These are phyloP conservation scores for Lentinula edodes DNA, from an alignment of 768 basidiomycete species.

Conservation along the genomic window DNA sequence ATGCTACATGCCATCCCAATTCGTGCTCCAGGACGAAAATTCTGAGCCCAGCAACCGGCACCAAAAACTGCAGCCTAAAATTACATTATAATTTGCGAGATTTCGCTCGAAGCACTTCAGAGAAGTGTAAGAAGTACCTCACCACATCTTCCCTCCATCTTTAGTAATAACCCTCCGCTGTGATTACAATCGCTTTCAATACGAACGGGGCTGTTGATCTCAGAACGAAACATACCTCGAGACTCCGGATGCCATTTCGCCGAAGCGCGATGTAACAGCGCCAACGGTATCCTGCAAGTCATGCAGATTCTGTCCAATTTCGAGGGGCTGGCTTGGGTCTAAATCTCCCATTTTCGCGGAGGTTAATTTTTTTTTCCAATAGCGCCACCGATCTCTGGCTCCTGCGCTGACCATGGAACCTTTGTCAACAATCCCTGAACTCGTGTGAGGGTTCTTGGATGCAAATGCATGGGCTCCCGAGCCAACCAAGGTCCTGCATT, in stretches of 20 bases:
- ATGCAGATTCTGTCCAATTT: conserved; percentile 11
- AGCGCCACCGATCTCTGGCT: conserved; percentile 50
- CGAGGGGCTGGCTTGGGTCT: not conserved
- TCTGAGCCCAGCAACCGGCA: conserved; percentile 54
- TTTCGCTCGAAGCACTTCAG: not conserved
- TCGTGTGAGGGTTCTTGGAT: conserved; percentile 9
- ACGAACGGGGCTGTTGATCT: not conserved
- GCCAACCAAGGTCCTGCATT: conserved; percentile 51
- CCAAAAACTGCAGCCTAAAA: conserved; percentile 49
- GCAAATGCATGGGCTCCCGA: conserved; percentile 60
- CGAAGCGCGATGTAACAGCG: conserved; percentile 49
- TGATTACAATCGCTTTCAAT: not conserved
- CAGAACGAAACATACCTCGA: conserved; percentile 47
- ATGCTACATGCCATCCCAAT: conserved; percentile 44
- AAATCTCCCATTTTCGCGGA: not conserved
- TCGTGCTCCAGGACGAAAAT: conserved; percentile 1
- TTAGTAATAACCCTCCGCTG: conserved; percentile 79
- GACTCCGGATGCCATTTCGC: conserved; percentile 61
- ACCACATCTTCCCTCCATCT: conserved; percentile 67
- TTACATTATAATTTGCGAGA: not conserved
- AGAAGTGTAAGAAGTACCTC: conserved; percentile 40
- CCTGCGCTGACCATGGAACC: conserved; percentile 44
- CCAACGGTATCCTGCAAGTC: conserved; percentile 78
- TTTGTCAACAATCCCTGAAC: conserved; percentile 30
- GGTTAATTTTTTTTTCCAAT: conserved; percentile 50